These are phyloP conservation scores for Leucoagaricus sp. DNA, from an alignment of 1,284 basidiomycete species.

Conservation along the genomic window DNA sequence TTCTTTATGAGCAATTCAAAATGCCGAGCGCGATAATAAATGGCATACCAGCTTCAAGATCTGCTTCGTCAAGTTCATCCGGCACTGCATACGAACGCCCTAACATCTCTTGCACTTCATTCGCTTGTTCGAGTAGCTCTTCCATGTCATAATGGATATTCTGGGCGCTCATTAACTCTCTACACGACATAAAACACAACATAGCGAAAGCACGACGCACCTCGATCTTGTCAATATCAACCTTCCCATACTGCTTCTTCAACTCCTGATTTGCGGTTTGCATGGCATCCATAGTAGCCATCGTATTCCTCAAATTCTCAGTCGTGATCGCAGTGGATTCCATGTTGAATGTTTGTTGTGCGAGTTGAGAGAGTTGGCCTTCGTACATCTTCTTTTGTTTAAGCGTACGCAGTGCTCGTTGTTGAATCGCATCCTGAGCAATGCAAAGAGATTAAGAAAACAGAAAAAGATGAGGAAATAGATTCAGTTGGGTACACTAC, in stretches of 20 bases:
- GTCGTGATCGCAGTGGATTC: constrained; percentile 95
- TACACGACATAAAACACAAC: neutral
- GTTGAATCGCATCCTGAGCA: constrained; percentile 85
- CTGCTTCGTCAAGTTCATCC: constrained; percentile 97
- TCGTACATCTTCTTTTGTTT: constrained; percentile 99
- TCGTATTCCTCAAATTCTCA: constrained; percentile 97
- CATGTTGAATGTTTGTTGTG: constrained; percentile 99
- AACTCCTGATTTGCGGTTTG: constrained; percentile 97
- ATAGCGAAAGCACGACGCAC: constrained; percentile 41
- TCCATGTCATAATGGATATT: constrained; percentile 98
- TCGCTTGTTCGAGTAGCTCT: constrained; percentile 94
- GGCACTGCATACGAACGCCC: constrained; percentile 95
- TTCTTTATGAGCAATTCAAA: neutral
- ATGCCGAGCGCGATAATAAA: constrained; percentile 6
- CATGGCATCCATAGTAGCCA: constrained; percentile 99
- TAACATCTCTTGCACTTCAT: constrained; percentile 95
- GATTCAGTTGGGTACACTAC: constrained; percentile 40
- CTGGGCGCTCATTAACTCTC: too few relatives aligned
- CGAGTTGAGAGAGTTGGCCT: constrained; percentile 84
- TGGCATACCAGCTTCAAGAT: constrained; percentile 87
- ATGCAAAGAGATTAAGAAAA: neutral
- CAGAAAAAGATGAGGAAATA: neutral
- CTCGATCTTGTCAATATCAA: constrained; percentile 99
- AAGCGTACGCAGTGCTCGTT: constrained; percentile 91
- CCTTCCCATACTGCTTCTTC: constrained; percentile 95